These are phyloP conservation scores for Vitellaria paradoxa DNA, from an alignment of 179 eudicot genomes.

Conservation along the genomic window DNA sequence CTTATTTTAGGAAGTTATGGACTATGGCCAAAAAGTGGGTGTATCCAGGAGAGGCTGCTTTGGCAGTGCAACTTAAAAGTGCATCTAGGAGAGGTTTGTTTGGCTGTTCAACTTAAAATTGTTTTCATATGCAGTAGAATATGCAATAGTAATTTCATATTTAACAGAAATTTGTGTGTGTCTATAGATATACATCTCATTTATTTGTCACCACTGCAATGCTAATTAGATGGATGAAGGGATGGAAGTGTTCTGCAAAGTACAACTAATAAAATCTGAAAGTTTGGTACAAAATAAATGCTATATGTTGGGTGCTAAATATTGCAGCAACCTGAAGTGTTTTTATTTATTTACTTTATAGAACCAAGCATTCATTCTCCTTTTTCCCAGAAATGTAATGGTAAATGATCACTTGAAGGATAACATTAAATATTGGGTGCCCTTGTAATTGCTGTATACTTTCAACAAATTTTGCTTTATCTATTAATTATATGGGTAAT, in stretches of 20 bases:
- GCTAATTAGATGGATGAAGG: too few relatives aligned
- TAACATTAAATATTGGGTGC: background rate
- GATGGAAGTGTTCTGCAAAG: too few relatives aligned
- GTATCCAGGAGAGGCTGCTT: background rate
- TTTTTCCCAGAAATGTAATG: background rate
- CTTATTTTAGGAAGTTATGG: background rate
- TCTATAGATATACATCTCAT: too few relatives aligned
- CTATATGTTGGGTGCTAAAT: background rate
- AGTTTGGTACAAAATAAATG: background rate
- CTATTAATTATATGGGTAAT: too few relatives aligned
- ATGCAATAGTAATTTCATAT: too few relatives aligned
- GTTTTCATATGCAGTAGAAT: too few relatives aligned
- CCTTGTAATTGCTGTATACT: too few relatives aligned
- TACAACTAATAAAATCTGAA: background rate
- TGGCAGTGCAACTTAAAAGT: background rate
- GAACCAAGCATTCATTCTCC: background rate
- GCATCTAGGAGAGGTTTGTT: too few relatives aligned
- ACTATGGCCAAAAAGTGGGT: background rate
- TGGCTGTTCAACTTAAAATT: too few relatives aligned
- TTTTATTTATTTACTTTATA: background rate
- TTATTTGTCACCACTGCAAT: too few relatives aligned
- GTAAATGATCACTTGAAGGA: background rate
- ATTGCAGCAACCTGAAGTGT: background rate
- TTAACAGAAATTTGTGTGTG: too few relatives aligned
- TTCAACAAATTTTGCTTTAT: too few relatives aligned